A percentile compares a stretch with the other conserved stretches of the same genome.
Evolutionary conservation across 768 basidiomycete genomes (phyloP).

Genomic region (Tephrocybe sp.): DNA sequence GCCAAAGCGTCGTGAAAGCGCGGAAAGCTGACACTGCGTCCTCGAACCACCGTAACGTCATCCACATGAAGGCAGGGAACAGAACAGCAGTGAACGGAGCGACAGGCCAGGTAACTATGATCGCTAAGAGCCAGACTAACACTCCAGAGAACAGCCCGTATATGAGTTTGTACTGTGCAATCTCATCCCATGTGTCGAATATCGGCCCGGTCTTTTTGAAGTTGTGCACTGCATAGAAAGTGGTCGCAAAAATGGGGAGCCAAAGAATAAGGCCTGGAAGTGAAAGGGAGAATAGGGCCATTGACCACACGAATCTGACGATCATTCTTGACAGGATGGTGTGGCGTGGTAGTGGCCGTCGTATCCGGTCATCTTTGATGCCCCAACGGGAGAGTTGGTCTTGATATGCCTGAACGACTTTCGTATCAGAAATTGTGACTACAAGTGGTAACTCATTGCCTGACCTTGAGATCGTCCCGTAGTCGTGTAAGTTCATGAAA

Average conservation of each 20-base stretch:
- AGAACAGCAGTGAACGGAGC: slow-evolving; percentile 54
- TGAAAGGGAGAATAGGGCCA: slow-evolving; percentile 62
- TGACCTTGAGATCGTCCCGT: slow-evolving; percentile 62
- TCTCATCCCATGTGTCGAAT: slow-evolving; percentile 88
- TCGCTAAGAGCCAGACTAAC: slow-evolving; percentile 57
- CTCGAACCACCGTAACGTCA: slow-evolving; percentile 85
- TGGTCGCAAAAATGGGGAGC: slow-evolving; percentile 74
- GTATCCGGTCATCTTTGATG: slow-evolving; percentile 85
- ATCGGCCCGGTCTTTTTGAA: slow-evolving; percentile 82
- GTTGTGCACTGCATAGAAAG: slow-evolving; percentile 67
- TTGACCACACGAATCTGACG: slow-evolving; percentile 64
- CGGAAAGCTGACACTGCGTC: slow-evolving; percentile 80
- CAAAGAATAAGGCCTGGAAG: slow-evolving; percentile 81
- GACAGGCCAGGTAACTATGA: slow-evolving; percentile 63
- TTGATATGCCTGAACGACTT: slow-evolving; percentile 59
- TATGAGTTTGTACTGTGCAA: slow-evolving; percentile 85
- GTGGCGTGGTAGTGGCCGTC: slow-evolving; percentile 55
- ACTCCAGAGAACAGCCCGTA: slow-evolving; percentile 78
- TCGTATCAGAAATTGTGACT: neutral
- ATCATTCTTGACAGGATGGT: slow-evolving; percentile 63
- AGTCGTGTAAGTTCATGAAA: slow-evolving; percentile 33
- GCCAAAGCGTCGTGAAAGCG: slow-evolving; percentile 62
- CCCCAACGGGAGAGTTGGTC: slow-evolving; percentile 64
- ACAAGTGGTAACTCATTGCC: neutral
- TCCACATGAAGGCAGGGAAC: slow-evolving; percentile 84